phyloP scores from a whole-genome alignment of 768 basidiomycete genomes.

The Collybiopsis confluens region DNA sequence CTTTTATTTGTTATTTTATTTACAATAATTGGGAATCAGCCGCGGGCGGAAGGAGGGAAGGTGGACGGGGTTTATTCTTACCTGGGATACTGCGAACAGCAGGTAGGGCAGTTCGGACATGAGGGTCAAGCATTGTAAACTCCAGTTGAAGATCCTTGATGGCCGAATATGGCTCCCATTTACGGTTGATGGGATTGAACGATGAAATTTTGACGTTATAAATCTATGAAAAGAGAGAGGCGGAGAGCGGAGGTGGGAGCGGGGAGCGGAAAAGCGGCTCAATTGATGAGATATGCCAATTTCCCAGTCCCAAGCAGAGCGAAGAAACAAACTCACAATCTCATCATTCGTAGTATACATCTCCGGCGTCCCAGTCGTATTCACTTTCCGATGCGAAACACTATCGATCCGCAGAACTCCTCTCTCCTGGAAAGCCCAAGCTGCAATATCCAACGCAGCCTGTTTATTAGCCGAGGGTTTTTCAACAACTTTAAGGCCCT shows the following conservation, averaged over 20 bases:
- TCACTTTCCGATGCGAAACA: conserved; percentile 68
- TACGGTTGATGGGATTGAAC: conserved; percentile 48
- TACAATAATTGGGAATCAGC: not conserved
- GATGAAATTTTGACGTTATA: conserved; percentile 72
- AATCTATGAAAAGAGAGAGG: conserved; percentile 51
- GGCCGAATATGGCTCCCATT: conserved; percentile 72
- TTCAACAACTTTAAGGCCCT: conserved; percentile 40
- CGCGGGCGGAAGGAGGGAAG: not conserved
- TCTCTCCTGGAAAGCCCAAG: conserved; percentile 90
- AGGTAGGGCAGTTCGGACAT: conserved; percentile 76
- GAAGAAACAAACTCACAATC: conserved; percentile 45
- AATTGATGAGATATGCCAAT: too few relatives aligned
- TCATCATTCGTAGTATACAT: conserved; percentile 85
- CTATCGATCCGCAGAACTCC: conserved; percentile 75
- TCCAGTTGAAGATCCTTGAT: conserved; percentile 85
- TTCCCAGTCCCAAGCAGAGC: not conserved
- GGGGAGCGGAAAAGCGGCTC: too few relatives aligned
- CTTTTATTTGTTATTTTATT: too few relatives aligned
- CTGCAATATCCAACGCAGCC: conserved; percentile 69
- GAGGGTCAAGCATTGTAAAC: conserved; percentile 98
- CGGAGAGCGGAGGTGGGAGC: too few relatives aligned
- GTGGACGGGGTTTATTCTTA: conserved; percentile 16
- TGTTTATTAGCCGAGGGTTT: conserved; percentile 65
- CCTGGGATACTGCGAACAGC: conserved; percentile 55
- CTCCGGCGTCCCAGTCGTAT: conserved; percentile 57